phyloP scores from a whole-genome alignment of 2,329 filamentous ascomycete species.

The Erysiphe pisi region DNA sequence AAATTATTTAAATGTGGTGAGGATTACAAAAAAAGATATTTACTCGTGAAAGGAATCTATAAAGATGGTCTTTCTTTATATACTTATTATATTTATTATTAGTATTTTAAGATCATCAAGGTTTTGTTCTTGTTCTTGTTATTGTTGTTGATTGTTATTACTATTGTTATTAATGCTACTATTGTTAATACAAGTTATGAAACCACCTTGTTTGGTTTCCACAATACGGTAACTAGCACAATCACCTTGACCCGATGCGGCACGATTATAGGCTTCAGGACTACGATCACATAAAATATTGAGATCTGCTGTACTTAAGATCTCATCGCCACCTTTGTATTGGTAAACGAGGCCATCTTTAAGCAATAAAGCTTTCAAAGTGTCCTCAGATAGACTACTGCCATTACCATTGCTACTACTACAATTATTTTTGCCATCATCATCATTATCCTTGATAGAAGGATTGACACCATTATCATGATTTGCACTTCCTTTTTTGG shows the following conservation, averaged over 20 bases:
- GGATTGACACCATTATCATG: too few species aligned
- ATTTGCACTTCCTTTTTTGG: too few species aligned
- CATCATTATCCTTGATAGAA: slow-evolving; percentile 37
- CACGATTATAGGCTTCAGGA: slow-evolving; percentile 54
- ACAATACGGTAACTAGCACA: slow-evolving; percentile 65
- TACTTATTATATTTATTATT: too few species aligned
- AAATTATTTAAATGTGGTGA: too few species aligned
- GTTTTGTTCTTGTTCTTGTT: too few species aligned
- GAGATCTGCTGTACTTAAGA: slow-evolving; percentile 68
- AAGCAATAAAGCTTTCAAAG: slow-evolving; percentile 50
- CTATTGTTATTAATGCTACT: neutral
- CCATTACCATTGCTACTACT: slow-evolving; percentile 38
- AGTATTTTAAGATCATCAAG: too few species aligned
- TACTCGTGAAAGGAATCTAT: too few species aligned
- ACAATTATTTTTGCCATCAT: too few species aligned
- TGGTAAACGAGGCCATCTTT: slow-evolving; percentile 61
- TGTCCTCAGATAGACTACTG: slow-evolving; percentile 48
- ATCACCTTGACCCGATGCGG: slow-evolving; percentile 66
- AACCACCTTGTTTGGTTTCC: slow-evolving; percentile 53
- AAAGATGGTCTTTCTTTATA: too few species aligned
- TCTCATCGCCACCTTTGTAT: slow-evolving; percentile 49
- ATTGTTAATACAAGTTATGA: slow-evolving; percentile 31
- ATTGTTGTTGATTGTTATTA: too few species aligned
- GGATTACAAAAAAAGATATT: too few species aligned
- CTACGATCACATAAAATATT: slow-evolving; percentile 63